Evolutionary conservation across 768 basidiomycete genomes (phyloP).

Genomic region (Mycena latifolia): DNA sequence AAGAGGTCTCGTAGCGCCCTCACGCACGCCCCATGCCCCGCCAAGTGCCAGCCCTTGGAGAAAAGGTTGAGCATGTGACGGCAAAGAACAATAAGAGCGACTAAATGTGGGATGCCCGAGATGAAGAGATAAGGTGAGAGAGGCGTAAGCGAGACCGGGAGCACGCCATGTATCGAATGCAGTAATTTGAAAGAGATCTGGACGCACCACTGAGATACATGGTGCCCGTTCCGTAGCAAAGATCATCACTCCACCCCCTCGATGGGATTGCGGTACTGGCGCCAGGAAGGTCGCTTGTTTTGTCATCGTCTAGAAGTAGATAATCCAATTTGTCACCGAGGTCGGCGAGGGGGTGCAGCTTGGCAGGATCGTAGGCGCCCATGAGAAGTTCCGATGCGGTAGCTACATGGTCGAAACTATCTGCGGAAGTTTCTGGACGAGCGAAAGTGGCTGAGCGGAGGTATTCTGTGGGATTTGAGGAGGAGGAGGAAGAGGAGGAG

Average conservation of each 20-base stretch:
- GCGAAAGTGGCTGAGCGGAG: slow-evolving; percentile 64
- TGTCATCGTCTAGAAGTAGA: slow-evolving; percentile 95
- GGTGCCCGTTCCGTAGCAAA: slow-evolving; percentile 99
- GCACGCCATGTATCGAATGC: slow-evolving; percentile 59
- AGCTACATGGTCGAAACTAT: slow-evolving; percentile 67
- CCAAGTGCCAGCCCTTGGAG: slow-evolving; percentile 92
- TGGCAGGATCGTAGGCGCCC: slow-evolving; percentile 90
- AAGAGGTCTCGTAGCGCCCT: slow-evolving; percentile 90
- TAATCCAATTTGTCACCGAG: slow-evolving; percentile 96
- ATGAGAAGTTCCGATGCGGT: slow-evolving; percentile 91
- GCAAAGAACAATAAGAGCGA: slow-evolving; percentile 82
- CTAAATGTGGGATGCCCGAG: slow-evolving; percentile 68
- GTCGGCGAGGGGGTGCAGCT: slow-evolving; percentile 93
- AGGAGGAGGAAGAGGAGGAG: slow-evolving; percentile 55
- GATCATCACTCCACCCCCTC: slow-evolving; percentile 98
- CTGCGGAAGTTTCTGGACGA: slow-evolving; percentile 50
- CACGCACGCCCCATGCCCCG: slow-evolving; percentile 95
- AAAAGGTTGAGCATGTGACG: slow-evolving; percentile 82
- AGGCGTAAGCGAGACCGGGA: slow-evolving; percentile 64
- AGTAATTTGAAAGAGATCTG: slow-evolving; percentile 73
- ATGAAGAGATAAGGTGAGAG: slow-evolving; percentile 79
- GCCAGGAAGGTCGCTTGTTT: slow-evolving; percentile 91
- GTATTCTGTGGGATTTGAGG: slow-evolving; percentile 54
- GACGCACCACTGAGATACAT: slow-evolving; percentile 97
- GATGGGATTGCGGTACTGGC: slow-evolving; percentile 92